Evolutionary conservation across 306 rosid genomes (phyloP).

Genomic region (Gastrolobium villosum): DNA sequence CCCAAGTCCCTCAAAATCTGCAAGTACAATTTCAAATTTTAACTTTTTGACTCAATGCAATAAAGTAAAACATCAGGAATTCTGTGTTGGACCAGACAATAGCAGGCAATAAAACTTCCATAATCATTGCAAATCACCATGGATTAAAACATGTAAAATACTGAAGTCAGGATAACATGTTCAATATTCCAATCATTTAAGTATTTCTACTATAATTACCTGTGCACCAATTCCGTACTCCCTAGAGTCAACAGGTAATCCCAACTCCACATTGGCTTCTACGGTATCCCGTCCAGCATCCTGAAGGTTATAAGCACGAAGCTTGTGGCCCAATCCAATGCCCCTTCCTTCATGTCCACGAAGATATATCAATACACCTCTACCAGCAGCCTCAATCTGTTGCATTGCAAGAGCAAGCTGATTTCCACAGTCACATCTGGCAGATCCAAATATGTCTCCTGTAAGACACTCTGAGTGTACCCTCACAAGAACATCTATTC

Average conservation of each 20-base stretch:
- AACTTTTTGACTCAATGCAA: slow-evolving; percentile 19
- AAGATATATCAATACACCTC: slow-evolving; percentile 90
- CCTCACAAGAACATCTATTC: slow-evolving; percentile 89
- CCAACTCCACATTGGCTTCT: slow-evolving; percentile 96
- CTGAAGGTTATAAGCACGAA: slow-evolving; percentile 88
- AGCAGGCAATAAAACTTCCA: slow-evolving; percentile 9
- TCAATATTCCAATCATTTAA: slow-evolving; percentile 15
- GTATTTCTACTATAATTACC: slow-evolving; percentile 57
- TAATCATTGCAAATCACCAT: slow-evolving; percentile 27
- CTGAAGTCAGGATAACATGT: background rate
- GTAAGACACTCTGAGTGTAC: slow-evolving; percentile 99
- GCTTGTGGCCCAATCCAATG: slow-evolving; percentile 97
- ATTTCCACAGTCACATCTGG: slow-evolving; percentile 94
- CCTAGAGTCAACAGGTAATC: slow-evolving; percentile 95
- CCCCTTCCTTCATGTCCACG: slow-evolving; percentile 99
- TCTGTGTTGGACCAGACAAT: slow-evolving; percentile 27
- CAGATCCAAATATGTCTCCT: slow-evolving; percentile 95
- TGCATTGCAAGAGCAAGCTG: slow-evolving; percentile 92
- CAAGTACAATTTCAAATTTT: slow-evolving; percentile 39
- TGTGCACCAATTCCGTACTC: slow-evolving; percentile 97
- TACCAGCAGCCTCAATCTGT: slow-evolving; percentile 93
- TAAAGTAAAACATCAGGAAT: slow-evolving; percentile 10
- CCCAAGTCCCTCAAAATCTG: slow-evolving; percentile 89
- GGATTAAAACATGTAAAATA: slow-evolving; percentile 12
- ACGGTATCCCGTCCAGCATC: slow-evolving; percentile 90